These are phyloP conservation scores for Salix brachista DNA, from an alignment of 345 rosid species.

Conservation along the genomic window DNA sequence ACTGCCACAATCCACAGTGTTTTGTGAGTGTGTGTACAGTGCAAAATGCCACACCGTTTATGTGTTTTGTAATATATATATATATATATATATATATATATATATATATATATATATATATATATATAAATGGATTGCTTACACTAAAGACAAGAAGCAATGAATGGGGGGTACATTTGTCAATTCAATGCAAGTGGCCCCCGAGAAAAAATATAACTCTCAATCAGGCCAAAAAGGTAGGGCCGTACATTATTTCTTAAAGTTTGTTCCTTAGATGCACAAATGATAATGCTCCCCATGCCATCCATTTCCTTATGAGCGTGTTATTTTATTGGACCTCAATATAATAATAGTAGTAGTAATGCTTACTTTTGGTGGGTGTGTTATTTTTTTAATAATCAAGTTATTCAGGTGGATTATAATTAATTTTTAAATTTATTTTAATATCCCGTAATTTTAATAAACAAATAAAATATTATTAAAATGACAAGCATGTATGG, in stretches of 20 bases:
- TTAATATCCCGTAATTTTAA: rapidly evolving
- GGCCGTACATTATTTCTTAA: not conserved
- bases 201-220: not conserved
- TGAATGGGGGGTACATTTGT: not conserved
- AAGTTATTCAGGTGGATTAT: too few relatives aligned
- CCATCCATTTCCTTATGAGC: constrained; percentile 5
- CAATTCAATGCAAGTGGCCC: not conserved
- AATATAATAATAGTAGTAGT: not conserved
- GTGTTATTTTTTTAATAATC: too few relatives aligned
- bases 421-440: too few relatives aligned
- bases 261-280: not conserved
- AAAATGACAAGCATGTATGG: rapidly evolving
- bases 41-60: too few relatives aligned
- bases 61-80: too few relatives aligned
- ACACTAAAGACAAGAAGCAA: not conserved
- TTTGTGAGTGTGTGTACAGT: too few relatives aligned
- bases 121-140: not conserved
- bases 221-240: not conserved
- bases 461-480: too few relatives aligned
- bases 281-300: constrained; percentile 24
- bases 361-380: not conserved
- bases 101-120: too few relatives aligned
- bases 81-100: too few relatives aligned
- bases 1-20: too few relatives aligned
- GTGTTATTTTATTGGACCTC: not conserved